phyloP scores from a whole-genome alignment of 257 asterid genomes.

The Nicotiana paniculata region DNA sequence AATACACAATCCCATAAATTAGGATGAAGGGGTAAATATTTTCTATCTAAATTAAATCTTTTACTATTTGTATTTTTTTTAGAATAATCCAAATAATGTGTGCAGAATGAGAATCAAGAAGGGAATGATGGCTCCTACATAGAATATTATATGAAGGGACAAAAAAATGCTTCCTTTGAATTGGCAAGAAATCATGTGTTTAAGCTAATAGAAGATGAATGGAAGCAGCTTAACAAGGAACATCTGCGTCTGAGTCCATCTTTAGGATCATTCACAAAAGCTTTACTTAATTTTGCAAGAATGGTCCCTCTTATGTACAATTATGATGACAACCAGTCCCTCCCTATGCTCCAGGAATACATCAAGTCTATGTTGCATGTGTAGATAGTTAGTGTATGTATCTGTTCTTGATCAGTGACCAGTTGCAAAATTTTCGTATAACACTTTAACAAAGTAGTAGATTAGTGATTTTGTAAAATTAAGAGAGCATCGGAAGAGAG shows the following conservation, averaged over 20 bases:
- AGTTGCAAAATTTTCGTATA: no score
- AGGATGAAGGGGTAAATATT: neutral
- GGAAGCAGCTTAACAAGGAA: constrained; percentile 38
- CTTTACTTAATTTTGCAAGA: constrained; percentile 31
- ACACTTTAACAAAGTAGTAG: no score
- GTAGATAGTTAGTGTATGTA: no score
- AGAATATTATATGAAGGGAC: constrained; percentile 34
- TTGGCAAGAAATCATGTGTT: constrained; percentile 21
- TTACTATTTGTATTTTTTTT: neutral
- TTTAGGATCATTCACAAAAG: constrained; percentile 19
- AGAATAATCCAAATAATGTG: neutral
- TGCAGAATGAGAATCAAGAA: constrained; percentile 42
- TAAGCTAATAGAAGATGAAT: constrained; percentile 25
- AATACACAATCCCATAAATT: no score
- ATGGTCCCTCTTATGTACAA: constrained; percentile 37
- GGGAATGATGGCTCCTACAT: constrained; percentile 44
- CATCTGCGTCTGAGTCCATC: constrained; percentile 13
- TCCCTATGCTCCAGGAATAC: constrained; percentile 16
- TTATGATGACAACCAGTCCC: constrained; percentile 15
- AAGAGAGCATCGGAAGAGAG: no score
- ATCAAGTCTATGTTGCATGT: constrained; percentile 11
- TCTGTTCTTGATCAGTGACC: no score
- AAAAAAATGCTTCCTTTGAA: constrained; percentile 11
- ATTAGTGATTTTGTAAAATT: no score
- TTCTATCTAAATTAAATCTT: no score